Evolutionary conservation across 805 yeast species (phyloP), one percentile per base, ranked within the genome.

Genomic region (Komagataella mondaviorum): DNA sequence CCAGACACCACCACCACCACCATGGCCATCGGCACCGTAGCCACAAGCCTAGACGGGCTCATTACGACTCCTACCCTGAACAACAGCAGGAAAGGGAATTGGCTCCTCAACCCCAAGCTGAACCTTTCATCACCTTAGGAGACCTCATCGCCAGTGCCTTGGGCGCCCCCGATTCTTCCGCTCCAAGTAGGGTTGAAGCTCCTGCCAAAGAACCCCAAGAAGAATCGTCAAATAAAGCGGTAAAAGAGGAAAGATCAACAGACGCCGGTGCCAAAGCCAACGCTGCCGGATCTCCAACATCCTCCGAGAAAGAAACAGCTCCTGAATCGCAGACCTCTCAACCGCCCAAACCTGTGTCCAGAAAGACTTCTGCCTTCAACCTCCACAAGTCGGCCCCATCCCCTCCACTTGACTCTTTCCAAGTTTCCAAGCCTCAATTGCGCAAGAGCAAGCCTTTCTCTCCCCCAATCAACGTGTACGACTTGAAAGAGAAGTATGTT

Each of bases 391-490:
- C 55, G 16, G 63, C 63, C 2, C 64, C 66, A 43, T 57, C 68
- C 0, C 67, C 70, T 6, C 54, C 60, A 7, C 64, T 70, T 45
- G 73, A 68, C 50, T 71, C 75, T 6, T 56, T 73, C 23, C 72
- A 72, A 56, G 69, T 73, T 2, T 72, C 77, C 4, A 71, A 71
- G 49, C 77, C 77, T 6, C 73, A 71, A 54, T 55, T 64, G 8
- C 65, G 68, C 44, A 53, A 67, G 23, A 63, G 66, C 17, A 54
- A 73, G 48, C 81, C 82, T 55, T 77, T 77, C 54, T 75, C 83
- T 8, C 85, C 85, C 22, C 75, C 77, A 51, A 65, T 79, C 3
- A 81, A 80, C 55, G 73, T 79, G n/a, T 79, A 78, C 56, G 81
- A 80, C 54, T 65, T 69, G 49, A 68, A 69, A 1, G 68, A 68